Base-by-base conservation (phyloP, 2,329 filamentous ascomycete species). In the Fusarium chlamydosporum region DNA sequence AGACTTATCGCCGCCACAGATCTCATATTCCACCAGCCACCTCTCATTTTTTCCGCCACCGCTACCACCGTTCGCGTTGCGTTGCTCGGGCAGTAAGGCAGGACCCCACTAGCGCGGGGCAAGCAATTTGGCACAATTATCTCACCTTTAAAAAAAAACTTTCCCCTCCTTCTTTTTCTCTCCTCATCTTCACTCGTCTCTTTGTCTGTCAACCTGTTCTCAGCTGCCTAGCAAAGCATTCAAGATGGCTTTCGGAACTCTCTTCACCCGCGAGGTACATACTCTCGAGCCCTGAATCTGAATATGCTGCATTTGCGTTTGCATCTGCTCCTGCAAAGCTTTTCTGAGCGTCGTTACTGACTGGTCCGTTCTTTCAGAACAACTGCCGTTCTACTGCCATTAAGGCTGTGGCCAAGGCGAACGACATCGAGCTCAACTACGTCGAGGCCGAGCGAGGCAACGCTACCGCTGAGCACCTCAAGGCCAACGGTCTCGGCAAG, bases 231-330 rank as follows among this genome's bases (percentile, higher is more conserved):
- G 62, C 64, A 73, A 65, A 70, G 73, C 76, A 79, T 78, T 81
- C 85, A 93, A 88, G 82, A 96, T 97, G 92, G 88, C 92, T 81
- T 98, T 99, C 89, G 96, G 96, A 86, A 99, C 97, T 88, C 89
- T 99, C 79, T 98, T 96, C 89, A 92, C 91, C 81, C 89, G 88
- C 82, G 81, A 88, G 85, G 95, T 97, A 90, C 67, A 58, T 72
- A 54, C 61, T 65, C 64, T 53, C 62, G 70, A 59, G 52, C 55
- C 43, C 65, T 69, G 62, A 70, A 69, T 52, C 41, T 62, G 59
- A 62, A 62, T 41, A 37, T 62, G 59, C 56, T 56, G 59, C 57
- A 56, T 33, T 29, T 56, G 61, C 53, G 27, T 38, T 50, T 50
- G 47, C 47, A 50, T 50, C n/a, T 50, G 47, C 47, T 23, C 13